Base-by-base conservation (phyloP, 345 rosid species). In the Schrenkiella parvula region DNA sequence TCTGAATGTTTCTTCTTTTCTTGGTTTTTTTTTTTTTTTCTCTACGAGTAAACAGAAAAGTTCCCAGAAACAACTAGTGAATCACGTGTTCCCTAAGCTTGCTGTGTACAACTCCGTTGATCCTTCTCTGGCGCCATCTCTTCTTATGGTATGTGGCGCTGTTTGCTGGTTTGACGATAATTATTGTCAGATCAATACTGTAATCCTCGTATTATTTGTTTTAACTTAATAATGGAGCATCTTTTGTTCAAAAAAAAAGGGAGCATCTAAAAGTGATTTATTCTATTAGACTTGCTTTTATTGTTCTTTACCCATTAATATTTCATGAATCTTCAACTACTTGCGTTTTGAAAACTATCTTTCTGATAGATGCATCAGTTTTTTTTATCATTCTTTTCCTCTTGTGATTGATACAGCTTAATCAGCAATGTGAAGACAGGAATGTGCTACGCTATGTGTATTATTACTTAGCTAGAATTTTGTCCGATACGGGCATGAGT, bases 81-180 rank as follows among this genome's bases (percentile, higher is more conserved):
- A 89, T 71, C 92, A 89, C 38, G 98, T 95, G 58, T 95, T 95
- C 77, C 99, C 99, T 32, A 95, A 95, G 78, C 93, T 95, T 23
- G 98, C 98, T 6, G 99, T 95, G 21, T 95, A 95, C 83, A 95
- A 95, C 77, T 95, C 99, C 17, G 98, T 95, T 72, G 99, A 95
- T 60, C 99, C 99, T 48, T 95, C 99, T 22, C 75, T 95, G 78
- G 99, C 99, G 10, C 99, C 99, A 25, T 95, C 99, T 68, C 99
- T 95, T 75, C 98, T 95, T 64, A 95, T 95, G 98, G 98, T 91
- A 85, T 76, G 83, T 35, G 34, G 8, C 5, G 1, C 4, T 35
- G 12, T 10, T 62, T 68, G 0, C 50, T 68, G 6, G 11, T 60
- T 60, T 39, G 63, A 31, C 14, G 31, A 38, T 28, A 4, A 12